Evolutionary conservation across 2,329 filamentous ascomycete species (phyloP).

Genomic region (Fusarium veterinarium): DNA sequence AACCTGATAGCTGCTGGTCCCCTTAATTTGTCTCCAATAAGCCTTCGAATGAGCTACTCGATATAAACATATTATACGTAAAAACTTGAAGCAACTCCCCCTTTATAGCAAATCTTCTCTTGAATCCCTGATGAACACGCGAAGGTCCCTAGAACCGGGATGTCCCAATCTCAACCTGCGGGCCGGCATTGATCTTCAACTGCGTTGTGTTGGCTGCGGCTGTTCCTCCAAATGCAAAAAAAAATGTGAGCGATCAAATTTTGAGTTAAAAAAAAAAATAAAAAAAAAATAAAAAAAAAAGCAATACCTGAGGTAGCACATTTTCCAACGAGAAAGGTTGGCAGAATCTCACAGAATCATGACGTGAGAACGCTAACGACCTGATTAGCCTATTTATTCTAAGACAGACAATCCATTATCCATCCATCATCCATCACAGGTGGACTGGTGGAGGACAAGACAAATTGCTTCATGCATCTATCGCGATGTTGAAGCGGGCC

Average conservation of each 20-base stretch:
- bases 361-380: constrained; percentile 12
- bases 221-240: neutral
- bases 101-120: constrained; percentile 8
- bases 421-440: neutral
- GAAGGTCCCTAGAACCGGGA: constrained; percentile 31
- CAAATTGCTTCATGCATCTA: constrained; percentile 45
- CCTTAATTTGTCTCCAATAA: constrained; percentile 3
- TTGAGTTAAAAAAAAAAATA: neutral
- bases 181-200: constrained; percentile 8
- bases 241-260: neutral
- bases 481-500: constrained; percentile 33
- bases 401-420: constrained; percentile 9
- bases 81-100: constrained; percentile 2
- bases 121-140: constrained; percentile 37
- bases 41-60: no score
- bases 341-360: constrained; percentile 2
- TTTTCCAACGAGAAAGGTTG: neutral
- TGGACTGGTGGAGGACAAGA: constrained; percentile 18
- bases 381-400: constrained; percentile 14
- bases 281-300: constrained; percentile 2
- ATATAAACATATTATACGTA: neutral
- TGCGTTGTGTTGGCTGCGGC: neutral
- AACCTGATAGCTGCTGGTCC: neutral
- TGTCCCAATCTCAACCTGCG: constrained; percentile 16
- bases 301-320: neutral